A percentile compares a stretch with the other conserved stretches of the same genome.
phyloP scores from a whole-genome alignment of 108 stramenopile genomes.

The Cyclotella sp. region DNA sequence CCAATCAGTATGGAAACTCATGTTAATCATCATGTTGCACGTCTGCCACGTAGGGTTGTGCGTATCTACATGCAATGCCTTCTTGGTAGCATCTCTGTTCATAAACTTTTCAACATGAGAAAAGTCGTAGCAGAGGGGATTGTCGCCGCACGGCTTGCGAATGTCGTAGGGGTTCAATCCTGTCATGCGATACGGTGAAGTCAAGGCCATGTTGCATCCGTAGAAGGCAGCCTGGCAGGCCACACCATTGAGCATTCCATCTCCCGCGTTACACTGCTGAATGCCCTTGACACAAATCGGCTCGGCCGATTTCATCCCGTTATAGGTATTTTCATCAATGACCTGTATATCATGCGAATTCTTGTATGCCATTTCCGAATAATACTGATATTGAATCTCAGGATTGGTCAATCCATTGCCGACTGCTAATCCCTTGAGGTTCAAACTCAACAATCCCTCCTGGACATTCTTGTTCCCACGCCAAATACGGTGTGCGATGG shows the following conservation, averaged over 20 bases:
- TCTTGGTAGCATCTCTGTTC: constrained; percentile 76
- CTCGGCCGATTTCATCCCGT: constrained; percentile 76
- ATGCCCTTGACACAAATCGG: constrained; percentile 83
- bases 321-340: constrained; percentile 74
- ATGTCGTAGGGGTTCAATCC: constrained; percentile 97
- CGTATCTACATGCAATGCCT: constrained; percentile 77
- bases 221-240: constrained; percentile 85
- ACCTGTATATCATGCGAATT: constrained; percentile 89
- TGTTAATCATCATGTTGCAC: constrained; percentile 90
- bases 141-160: constrained; percentile 76
- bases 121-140: constrained; percentile 96
- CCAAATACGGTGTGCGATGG: constrained; percentile 81
- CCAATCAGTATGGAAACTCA: constrained; percentile 91
- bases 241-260: constrained; percentile 61
- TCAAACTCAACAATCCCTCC: constrained; percentile 63
- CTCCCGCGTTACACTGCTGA: constrained; percentile 79
- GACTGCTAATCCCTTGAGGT: constrained; percentile 90
- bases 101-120: constrained; percentile 83
- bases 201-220: constrained; percentile 79
- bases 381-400: constrained; percentile 89
- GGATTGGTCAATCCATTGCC: constrained; percentile 97
- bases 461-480: constrained; percentile 61
- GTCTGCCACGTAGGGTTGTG: constrained; percentile 74
- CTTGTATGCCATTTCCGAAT: constrained; percentile 94
- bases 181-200: constrained; percentile 85